These are phyloP conservation scores for Xanthoparmelia taractica DNA, from an alignment of 495 filamentous ascomycete species.

Conservation along the genomic window DNA sequence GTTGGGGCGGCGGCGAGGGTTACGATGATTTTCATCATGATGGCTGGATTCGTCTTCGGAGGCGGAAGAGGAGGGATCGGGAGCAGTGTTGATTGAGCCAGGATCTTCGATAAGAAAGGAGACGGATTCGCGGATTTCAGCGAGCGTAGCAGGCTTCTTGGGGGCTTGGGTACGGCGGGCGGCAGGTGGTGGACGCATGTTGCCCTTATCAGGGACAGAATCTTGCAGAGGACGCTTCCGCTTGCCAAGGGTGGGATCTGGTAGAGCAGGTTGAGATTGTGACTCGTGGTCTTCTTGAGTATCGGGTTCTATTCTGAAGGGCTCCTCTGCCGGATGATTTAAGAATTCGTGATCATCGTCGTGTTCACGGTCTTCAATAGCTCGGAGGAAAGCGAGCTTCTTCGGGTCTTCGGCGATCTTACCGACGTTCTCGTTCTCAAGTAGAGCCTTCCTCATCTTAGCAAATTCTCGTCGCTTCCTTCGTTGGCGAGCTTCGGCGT, in stretches of 20 bases:
- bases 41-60: conserved; percentile 33
- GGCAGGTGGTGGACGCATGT: conserved; percentile 50
- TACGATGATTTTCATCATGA: conserved; percentile 37
- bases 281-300: conserved; percentile 39
- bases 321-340: conserved; percentile 42
- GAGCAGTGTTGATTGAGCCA: conserved; percentile 42
- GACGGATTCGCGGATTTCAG: conserved; percentile 70
- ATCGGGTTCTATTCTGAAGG: conserved; percentile 25
- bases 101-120: conserved; percentile 76
- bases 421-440: conserved; percentile 83
- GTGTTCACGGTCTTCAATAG: conserved; percentile 74
- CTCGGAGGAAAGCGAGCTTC: conserved; percentile 78
- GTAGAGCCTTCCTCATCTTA: conserved; percentile 80
- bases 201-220: conserved; percentile 38
- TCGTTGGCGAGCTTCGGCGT: conserved; percentile 63
- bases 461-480: conserved; percentile 82
- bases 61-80: conserved; percentile 31
- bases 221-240: conserved; percentile 48
- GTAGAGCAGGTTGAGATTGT: conserved; percentile 34
- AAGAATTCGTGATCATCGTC: conserved; percentile 76
- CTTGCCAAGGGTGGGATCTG: conserved; percentile 38
- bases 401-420: conserved; percentile 88
- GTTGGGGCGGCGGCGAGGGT: conserved; percentile 37
- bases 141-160: conserved; percentile 59
- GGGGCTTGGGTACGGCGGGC: conserved; percentile 56